Base-by-base conservation (phyloP, 257 asterid species). In the Gentiana dahurica region DNA sequence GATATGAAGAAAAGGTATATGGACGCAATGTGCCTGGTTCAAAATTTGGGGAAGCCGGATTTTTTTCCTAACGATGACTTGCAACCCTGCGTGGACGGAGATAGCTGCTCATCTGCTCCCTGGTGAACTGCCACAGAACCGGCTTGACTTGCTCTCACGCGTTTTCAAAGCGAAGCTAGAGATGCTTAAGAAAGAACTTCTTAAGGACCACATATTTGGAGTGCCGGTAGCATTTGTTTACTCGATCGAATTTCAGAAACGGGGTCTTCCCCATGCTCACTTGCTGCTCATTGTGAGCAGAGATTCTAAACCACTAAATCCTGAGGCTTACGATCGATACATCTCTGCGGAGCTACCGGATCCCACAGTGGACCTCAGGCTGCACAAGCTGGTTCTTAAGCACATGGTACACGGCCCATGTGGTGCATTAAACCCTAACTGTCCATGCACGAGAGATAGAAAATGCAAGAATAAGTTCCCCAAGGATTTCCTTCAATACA, bases 331-430 rank as follows among this genome's bases (percentile, higher is more conserved):
- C 7, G 67, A 60, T 13, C 4, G 4, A 0, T 37, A 24, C n/a
- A 52, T 54, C 0, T 45, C 5, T 1, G 49, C 47, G 0, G 51
- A 60, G 9, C 4, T 54, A 3, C 66, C 63, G 0, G 5, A 49
- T 0, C 4, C 5, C 24, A 1, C 1, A 0, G 5, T 3, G 2
- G 2, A 55, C n/a, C 43, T 5, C 2, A 1, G 36, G 3, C 9
- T 49, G 6, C 6, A 34, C 8, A 1, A 1, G 1, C 2, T 12
- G 12, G 53, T 60, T 1, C 0, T 47, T 0, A 67, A 49, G 4
- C 71, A 67, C 4, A 54, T 47, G 58, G 37, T 67, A 33, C 71
- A 67, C 34, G 58, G 66, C 0, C 71, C 66, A 0, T 53, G 62
- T 49, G 58, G 67, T 6, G 0, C 0, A 0, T 7, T 54, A 2